These are phyloP conservation scores for Arthromyces matolae DNA, from an alignment of 768 basidiomycete genomes.

Conservation along the genomic window DNA sequence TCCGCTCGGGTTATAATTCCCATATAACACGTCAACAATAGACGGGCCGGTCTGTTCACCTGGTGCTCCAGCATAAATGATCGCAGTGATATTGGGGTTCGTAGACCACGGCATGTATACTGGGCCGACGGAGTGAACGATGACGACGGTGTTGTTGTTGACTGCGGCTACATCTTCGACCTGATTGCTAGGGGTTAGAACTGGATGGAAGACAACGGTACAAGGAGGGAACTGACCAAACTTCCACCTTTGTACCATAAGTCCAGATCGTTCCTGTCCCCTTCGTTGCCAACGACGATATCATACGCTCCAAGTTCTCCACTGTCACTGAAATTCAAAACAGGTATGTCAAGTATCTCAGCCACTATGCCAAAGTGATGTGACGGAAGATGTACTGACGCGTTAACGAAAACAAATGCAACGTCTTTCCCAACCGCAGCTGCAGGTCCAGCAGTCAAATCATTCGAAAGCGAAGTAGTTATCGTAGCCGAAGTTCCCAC, in stretches of 20 bases:
- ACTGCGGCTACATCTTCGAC: constrained; percentile 56
- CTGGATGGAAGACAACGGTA: too few species aligned
- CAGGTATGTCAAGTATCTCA: constrained; percentile 13
- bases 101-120: constrained; percentile 71
- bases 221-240: constrained; percentile 36
- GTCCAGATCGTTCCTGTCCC: constrained; percentile 56
- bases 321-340: constrained; percentile 49
- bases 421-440: constrained; percentile 50
- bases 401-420: constrained; percentile 58
- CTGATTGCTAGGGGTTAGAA: constrained; percentile 27
- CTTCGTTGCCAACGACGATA: constrained; percentile 57
- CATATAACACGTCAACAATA: constrained; percentile 76
- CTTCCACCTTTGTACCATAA: constrained; percentile 56
- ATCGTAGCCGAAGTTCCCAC: constrained; percentile 36
- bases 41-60: constrained; percentile 81
- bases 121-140: constrained; percentile 76
- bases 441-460: constrained; percentile 32
- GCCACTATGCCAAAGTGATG: neutral
- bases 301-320: constrained; percentile 54
- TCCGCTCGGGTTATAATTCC: constrained; percentile 70
- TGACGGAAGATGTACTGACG: constrained; percentile 33
- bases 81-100: constrained; percentile 68
- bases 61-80: constrained; percentile 50
- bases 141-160: constrained; percentile 75
- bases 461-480: constrained; percentile 42